A percentile compares a stretch with the other conserved stretches of the same genome.
Evolutionary conservation across 805 yeast genomes (phyloP).

Genomic region (Ogataea trehaloabstinens): DNA sequence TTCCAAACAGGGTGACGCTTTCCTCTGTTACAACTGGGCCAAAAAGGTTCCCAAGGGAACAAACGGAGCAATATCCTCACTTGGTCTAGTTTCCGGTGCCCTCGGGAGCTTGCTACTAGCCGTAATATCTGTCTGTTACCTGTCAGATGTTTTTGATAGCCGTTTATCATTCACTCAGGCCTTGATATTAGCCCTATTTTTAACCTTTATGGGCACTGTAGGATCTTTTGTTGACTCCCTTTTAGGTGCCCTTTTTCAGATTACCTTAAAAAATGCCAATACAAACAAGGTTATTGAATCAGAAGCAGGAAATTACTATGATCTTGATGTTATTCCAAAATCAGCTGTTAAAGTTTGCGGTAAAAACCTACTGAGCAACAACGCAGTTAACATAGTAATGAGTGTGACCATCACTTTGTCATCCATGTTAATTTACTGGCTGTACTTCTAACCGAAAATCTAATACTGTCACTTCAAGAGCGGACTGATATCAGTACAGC

Average conservation of each 20-base stretch:
- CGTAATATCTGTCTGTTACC: constrained; percentile 4
- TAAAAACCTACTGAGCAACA: constrained; percentile 6
- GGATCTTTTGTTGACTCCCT: constrained; percentile 15
- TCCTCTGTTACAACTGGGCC: constrained; percentile 9
- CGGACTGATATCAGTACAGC: too few relatives aligned
- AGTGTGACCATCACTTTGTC: not conserved
- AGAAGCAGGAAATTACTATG: constrained; percentile 9
- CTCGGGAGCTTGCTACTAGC: constrained; percentile 9
- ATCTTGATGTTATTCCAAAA: not conserved
- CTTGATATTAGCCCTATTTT: constrained; percentile 4
- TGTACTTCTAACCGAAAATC: too few relatives aligned
- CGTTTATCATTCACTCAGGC: not conserved
- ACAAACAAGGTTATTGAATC: constrained; percentile 8
- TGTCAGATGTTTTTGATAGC: not conserved
- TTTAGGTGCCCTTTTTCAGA: constrained; percentile 12
- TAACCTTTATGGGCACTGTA: constrained; percentile 8
- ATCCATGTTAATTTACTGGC: not conserved
- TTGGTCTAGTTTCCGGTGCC: constrained; percentile 11
- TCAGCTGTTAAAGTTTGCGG: constrained; percentile 3
- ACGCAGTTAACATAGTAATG: constrained; percentile 9
- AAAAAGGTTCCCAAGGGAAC: constrained; percentile 13
- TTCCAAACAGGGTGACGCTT: constrained; percentile 3
- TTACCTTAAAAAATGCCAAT: constrained; percentile 4
- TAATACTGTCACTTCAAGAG: not conserved
- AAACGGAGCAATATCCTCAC: constrained; percentile 11